Evolutionary conservation across 495 filamentous ascomycete genomes (phyloP).

Genomic region (Penicillium nucicola): DNA sequence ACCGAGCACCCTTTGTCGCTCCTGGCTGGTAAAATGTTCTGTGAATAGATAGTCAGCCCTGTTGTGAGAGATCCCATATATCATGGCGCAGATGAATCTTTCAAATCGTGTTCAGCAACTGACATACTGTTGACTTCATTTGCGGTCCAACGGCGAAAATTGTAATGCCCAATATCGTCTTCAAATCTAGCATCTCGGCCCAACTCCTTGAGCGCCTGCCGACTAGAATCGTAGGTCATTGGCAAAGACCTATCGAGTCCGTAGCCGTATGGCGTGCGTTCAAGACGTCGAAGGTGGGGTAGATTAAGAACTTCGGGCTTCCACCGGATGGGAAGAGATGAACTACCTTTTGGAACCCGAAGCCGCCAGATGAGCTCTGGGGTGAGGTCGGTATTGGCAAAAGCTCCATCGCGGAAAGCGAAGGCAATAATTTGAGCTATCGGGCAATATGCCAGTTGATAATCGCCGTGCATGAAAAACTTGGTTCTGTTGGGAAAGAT

Average conservation of each 20-base stretch:
- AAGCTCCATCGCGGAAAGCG: constrained; percentile 25
- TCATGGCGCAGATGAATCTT: not conserved
- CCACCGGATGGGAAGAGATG: constrained; percentile 21
- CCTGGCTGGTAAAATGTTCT: too few species aligned
- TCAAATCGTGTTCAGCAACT: not conserved
- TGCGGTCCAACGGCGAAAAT: constrained; percentile 26
- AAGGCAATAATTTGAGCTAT: constrained; percentile 28
- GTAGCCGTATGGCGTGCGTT: constrained; percentile 19
- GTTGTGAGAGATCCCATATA: not conserved
- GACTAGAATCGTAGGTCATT: constrained; percentile 23
- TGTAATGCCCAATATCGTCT: constrained; percentile 31
- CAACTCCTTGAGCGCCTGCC: constrained; percentile 12
- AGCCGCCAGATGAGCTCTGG: constrained; percentile 28
- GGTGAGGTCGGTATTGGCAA: constrained; percentile 25
- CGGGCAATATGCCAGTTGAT: constrained; percentile 29
- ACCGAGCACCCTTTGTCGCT: constrained; percentile 26
- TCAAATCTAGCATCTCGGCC: constrained; percentile 24
- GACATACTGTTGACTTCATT: constrained; percentile 30
- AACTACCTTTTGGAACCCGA: constrained; percentile 19
- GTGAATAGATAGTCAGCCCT: constrained; percentile 10
- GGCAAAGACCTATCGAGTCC: constrained; percentile 18
- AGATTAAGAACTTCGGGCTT: constrained; percentile 25
- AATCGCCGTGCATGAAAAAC: constrained; percentile 31
- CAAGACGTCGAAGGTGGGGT: constrained; percentile 20
- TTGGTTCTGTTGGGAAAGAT: constrained; percentile 21